These are phyloP conservation scores for Gossypium rotundifolium DNA, from an alignment of 345 rosid genomes.

Conservation along the genomic window DNA sequence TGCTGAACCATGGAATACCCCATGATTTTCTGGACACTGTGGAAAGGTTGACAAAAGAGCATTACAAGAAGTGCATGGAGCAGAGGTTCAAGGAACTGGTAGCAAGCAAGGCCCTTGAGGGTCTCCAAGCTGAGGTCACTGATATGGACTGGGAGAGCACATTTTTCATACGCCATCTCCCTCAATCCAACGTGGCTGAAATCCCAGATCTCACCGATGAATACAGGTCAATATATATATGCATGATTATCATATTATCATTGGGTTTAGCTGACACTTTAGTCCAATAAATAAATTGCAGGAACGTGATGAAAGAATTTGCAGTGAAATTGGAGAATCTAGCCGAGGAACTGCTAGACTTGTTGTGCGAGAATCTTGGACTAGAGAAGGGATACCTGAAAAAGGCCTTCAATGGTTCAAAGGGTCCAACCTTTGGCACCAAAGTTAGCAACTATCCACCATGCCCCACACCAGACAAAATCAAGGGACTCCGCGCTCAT, in stretches of 20 bases:
- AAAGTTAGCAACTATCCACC: conserved; percentile 96
- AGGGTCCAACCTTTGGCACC: conserved; percentile 78
- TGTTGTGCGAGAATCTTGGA: conserved; percentile 83
- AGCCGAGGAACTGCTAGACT: conserved; percentile 71
- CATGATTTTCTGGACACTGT: conserved; percentile 62
- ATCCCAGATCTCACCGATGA: conserved; percentile 72
- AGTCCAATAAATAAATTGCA: conserved; percentile 12
- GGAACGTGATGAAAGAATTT: conserved; percentile 73
- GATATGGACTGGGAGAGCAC: conserved; percentile 96
- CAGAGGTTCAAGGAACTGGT: conserved; percentile 73
- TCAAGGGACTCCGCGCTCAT: conserved; percentile 92
- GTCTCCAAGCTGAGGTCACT: conserved; percentile 50
- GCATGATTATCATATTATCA: no score
- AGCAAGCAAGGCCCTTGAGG: conserved; percentile 55
- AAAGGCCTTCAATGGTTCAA: conserved; percentile 56
- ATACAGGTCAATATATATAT: conserved; percentile 45
- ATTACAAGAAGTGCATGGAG: conserved; percentile 84
- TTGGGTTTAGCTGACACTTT: neutral
- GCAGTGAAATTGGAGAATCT: conserved; percentile 62
- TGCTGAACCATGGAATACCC: conserved; percentile 74
- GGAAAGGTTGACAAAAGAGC: conserved; percentile 69
- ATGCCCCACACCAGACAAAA: conserved; percentile 82
- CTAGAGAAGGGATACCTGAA: conserved; percentile 74
- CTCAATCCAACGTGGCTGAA: conserved; percentile 52
- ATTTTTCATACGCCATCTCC: conserved; percentile 67